phyloP scores from a whole-genome alignment of 768 basidiomycete genomes.

The Hericium alpestre region DNA sequence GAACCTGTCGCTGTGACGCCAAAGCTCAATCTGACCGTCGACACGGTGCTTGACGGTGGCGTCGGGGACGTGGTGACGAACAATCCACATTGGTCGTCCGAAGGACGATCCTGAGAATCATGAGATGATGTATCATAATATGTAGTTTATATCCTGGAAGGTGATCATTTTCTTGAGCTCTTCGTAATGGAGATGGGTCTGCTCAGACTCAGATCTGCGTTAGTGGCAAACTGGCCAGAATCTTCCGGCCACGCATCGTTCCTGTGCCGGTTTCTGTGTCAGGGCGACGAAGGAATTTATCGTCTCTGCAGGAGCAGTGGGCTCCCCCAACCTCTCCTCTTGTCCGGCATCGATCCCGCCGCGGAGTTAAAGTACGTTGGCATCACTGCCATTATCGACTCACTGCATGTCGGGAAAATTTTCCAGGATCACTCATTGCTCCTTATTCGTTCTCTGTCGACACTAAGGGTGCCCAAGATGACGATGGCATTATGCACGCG shows the following conservation, averaged over 20 bases:
- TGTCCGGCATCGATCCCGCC: conserved; percentile 26
- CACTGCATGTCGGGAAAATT: conserved; percentile 28
- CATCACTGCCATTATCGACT: conserved; percentile 21
- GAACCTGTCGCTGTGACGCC: conserved; percentile 16
- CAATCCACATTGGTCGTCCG: conserved; percentile 11
- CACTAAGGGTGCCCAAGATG: background rate
- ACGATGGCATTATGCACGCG: conserved; percentile 1
- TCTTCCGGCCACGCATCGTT: no score
- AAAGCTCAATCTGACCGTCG: conserved; percentile 16
- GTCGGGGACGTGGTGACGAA: conserved; percentile 14
- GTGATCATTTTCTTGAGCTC: no score
- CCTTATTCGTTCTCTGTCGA: conserved; percentile 3
- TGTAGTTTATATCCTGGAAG: background rate
- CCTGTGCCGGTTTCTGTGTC: background rate
- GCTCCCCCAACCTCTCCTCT: conserved; percentile 15
- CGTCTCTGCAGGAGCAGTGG: background rate
- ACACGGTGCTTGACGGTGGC: conserved; percentile 20
- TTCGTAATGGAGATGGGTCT: no score
- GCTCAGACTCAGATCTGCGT: no score
- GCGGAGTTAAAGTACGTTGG: conserved; percentile 16
- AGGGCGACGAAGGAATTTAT: conserved; percentile 2
- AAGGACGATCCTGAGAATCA: background rate
- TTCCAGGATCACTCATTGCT: conserved; percentile 20
- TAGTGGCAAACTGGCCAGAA: no score
- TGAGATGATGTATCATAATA: background rate